Percentiles rank a stretch among this genome's conserved stretches.
These are phyloP conservation scores for Lenwebbia sp. DNA, from an alignment of 345 rosid species.

Conservation along the genomic window DNA sequence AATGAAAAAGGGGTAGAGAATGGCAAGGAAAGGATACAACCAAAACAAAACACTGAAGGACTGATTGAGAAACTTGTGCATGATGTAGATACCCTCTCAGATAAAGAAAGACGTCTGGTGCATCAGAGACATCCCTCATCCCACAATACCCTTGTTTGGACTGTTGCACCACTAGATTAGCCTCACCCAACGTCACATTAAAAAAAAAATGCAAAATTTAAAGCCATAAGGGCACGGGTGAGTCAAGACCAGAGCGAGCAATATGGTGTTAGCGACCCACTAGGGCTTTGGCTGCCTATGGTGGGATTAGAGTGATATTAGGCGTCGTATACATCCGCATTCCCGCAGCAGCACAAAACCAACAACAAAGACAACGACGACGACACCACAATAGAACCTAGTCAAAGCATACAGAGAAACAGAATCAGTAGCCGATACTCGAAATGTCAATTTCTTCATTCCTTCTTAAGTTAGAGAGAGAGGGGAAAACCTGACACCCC, in stretches of 20 bases:
- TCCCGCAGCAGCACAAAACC: not conserved
- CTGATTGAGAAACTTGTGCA: not conserved
- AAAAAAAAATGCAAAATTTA: not conserved
- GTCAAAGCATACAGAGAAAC: not conserved
- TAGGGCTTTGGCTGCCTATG: not conserved
- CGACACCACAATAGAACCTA: not conserved
- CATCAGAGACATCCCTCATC: not conserved
- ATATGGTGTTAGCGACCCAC: not conserved
- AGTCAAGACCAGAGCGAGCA: not conserved
- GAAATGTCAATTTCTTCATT: not conserved
- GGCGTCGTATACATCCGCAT: not conserved
- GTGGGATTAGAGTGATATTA: not conserved
- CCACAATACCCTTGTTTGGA: not conserved
- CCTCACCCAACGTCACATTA: not conserved
- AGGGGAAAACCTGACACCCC: slow-evolving; percentile 58
- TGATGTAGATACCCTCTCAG: not conserved
- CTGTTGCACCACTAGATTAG: not conserved
- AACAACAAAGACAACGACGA: not conserved
- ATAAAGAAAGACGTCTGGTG: not conserved
- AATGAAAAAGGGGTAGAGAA: not conserved
- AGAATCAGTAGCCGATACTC: not conserved
- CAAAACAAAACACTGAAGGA: not conserved
- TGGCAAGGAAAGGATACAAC: not conserved
- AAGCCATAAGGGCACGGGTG: not conserved
- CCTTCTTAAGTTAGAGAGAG: not conserved